Conservation (phyloP, 2,329 filamentous ascomycete genomes). For the Aspergillus fijiensis region DNA sequence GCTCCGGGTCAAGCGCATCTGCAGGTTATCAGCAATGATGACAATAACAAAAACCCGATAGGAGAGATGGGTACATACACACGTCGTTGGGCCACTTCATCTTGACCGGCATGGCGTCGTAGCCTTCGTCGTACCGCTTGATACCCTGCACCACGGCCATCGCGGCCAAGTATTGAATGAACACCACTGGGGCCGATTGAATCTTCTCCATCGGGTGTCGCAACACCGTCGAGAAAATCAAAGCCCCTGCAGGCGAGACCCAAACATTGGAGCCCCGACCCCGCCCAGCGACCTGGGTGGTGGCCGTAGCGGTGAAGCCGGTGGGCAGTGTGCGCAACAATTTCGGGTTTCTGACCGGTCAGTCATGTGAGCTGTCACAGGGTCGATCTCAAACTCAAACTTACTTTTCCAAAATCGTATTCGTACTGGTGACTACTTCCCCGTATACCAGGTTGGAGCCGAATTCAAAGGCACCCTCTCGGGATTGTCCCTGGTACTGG, state of each 20-base stretch:
- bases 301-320: conserved; percentile 86
- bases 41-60: neutral
- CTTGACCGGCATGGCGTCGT: conserved; percentile 73
- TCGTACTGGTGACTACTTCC: conserved; percentile 91
- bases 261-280: conserved; percentile 91
- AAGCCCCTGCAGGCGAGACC: conserved; percentile 81
- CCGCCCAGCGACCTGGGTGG: conserved; percentile 81
- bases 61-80: conserved; percentile 51
- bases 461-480: conserved; percentile 62
- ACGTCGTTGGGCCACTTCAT: conserved; percentile 99
- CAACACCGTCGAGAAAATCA: conserved; percentile 86
- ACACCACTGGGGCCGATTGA: conserved; percentile 75
- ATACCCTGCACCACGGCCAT: conserved; percentile 84
- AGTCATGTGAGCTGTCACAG: neutral
- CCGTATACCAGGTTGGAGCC: conserved; percentile 80
- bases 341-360: conserved; percentile 65
- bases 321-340: conserved; percentile 73
- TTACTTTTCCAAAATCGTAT: conserved; percentile 86
- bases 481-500: conserved; percentile 61
- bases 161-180: conserved; percentile 89
- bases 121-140: conserved; percentile 73
- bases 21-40: conserved; percentile 8
- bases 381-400: conserved; percentile 14
- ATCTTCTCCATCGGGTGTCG: conserved; percentile 76
- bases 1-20: conserved; percentile 66